phyloP scores from a whole-genome alignment of 78 protist species.

The Mantamonas sphyraenae region DNA sequence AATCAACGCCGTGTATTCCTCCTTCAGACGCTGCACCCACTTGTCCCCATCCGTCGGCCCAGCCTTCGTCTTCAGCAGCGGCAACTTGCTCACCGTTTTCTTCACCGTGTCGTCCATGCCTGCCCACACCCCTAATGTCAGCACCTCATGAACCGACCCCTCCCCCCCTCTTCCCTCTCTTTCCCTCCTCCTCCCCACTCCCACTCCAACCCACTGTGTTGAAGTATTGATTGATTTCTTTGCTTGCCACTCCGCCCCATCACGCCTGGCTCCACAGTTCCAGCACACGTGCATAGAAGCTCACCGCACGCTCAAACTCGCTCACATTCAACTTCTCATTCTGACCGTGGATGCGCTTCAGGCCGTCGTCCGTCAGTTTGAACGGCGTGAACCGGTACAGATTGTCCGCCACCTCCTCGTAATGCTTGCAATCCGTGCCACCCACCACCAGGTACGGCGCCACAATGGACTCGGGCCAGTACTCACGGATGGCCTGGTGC shows the following conservation, averaged over 20 bases:
- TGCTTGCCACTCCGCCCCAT: too few relatives aligned
- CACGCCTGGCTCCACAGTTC: too few relatives aligned
- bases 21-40: conserved; percentile 85
- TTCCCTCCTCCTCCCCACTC: too few relatives aligned
- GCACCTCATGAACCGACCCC: too few relatives aligned
- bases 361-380: not conserved
- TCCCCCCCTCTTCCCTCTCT: too few relatives aligned
- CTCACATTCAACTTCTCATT: not conserved
- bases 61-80: conserved; percentile 56
- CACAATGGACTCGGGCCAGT: not conserved
- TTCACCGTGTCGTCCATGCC: conserved; percentile 15
- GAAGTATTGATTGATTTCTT: too few relatives aligned
- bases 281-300: not conserved
- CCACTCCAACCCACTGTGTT: too few relatives aligned
- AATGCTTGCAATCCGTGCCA: not conserved
- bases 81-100: conserved; percentile 51
- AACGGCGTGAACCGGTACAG: not conserved
- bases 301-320: not conserved
- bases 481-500: not conserved
- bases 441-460: not conserved
- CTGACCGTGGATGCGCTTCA: not conserved
- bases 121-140: too few relatives aligned
- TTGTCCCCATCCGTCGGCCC: conserved; percentile 86
- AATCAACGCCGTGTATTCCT: conserved; percentile 76
- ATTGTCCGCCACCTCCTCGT: not conserved